Conservation (phyloP, 2,329 filamentous ascomycete species). For the Didymella arachidicola region DNA sequence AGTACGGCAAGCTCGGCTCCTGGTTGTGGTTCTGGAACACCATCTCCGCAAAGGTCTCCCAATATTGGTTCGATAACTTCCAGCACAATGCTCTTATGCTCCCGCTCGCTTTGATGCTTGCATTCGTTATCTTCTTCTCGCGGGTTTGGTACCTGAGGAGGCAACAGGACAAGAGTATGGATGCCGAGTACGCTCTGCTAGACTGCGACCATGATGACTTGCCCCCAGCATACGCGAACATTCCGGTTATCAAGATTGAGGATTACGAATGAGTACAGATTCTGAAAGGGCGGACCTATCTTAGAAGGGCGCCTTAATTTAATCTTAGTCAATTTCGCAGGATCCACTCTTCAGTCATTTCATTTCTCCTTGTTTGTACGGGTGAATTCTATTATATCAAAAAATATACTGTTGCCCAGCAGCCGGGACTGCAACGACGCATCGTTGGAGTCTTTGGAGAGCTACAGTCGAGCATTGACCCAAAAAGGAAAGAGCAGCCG, state of each 20-base stretch:
- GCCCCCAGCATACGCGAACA: conserved; percentile 31
- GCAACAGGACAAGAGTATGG: conserved; percentile 21
- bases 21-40: conserved; percentile 27
- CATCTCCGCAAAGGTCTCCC: conserved; percentile 18
- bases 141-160: conserved; percentile 21
- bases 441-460: background rate
- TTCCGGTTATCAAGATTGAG: conserved; percentile 33
- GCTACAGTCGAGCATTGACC: background rate
- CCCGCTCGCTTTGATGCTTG: conserved; percentile 26
- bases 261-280: conserved; percentile 25
- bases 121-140: conserved; percentile 23
- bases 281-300: conserved; percentile 2
- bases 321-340: background rate
- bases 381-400: background rate
- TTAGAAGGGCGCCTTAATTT: conserved; percentile 1
- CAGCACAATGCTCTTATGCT: conserved; percentile 24
- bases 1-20: conserved; percentile 40
- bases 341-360: background rate
- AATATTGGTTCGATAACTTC: conserved; percentile 23
- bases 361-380: background rate
- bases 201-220: conserved; percentile 24
- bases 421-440: background rate
- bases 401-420: too few species aligned
- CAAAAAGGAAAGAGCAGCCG: conserved; percentile 18
- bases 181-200: conserved; percentile 32